Base-by-base conservation (phyloP, 768 basidiomycete species). In the Rhodotorula babjevae region DNA sequence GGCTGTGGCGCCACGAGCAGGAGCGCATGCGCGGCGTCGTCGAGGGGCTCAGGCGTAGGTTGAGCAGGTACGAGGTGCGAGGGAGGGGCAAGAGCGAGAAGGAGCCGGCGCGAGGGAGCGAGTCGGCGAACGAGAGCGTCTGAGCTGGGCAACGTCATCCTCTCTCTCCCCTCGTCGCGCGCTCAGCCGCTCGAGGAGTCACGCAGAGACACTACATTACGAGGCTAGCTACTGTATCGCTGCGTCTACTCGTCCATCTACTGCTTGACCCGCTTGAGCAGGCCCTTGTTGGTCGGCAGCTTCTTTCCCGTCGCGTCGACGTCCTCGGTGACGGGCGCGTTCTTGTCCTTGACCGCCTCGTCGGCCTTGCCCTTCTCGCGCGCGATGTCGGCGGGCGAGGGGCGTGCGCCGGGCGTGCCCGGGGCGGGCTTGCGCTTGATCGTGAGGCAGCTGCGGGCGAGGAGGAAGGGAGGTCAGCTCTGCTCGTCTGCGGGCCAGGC, bases 371-470 rank as follows among this genome's bases (percentile, higher is more conserved):
- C 66, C n/a, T 61, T 33, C 58, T 18, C 25, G 23, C 36, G 50
- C 9, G 67, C 60, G 33, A 68, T 25, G 7, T 68, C 67, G 42
- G 60, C 67, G 40, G 60, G 67, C 9, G 67, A 68, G 15, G 52
- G 50, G 40, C 53, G 42, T 6, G 40, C 42, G 44, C 60, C 60
- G 12, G 42, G n/a, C 40, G 42, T 46, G 27, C 60, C 55, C 4
- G 64, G 42, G 2, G 36, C 52, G 29, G 46, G 50, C 21, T 49
- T 55, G 52, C 44, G 67, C 44, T 68, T 62, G 61, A 68, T 68
- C 44, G 67, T 61, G 60, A 68, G 66, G 52, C 66, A 67, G 66
- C 66, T 67, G 59, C 40, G 50, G 3, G 29, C 6, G 27, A 4
- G n/a, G n/a, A n/a, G n/a, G n/a, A n/a, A n/a, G n/a, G n/a, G n/a